Conservation (phyloP, 208 protist species). For the Tritrichomonas musculus region DNA sequence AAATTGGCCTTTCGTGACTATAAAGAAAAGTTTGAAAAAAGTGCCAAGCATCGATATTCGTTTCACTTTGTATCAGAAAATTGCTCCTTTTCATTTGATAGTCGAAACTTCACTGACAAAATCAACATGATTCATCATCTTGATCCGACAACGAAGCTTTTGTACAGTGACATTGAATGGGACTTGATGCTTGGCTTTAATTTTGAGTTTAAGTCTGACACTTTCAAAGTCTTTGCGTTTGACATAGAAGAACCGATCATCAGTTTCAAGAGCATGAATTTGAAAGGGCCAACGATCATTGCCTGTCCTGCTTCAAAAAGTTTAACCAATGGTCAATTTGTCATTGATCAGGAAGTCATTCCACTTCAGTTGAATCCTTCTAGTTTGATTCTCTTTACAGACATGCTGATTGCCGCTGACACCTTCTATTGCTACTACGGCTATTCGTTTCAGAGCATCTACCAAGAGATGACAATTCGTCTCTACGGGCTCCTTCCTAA, state of each 20-base stretch:
- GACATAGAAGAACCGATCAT: not conserved
- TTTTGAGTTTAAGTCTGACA: not conserved
- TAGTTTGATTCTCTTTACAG: not conserved
- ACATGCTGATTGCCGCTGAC: not conserved
- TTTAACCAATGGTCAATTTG: not conserved
- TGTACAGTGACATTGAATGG: not conserved
- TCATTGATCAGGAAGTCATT: not conserved
- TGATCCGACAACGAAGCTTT: not conserved
- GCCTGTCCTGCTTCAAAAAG: not conserved
- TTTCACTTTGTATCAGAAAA: not conserved
- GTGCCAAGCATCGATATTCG: not conserved
- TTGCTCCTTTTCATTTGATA: not conserved
- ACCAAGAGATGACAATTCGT: not conserved
- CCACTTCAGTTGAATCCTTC: not conserved
- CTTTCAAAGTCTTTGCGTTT: not conserved
- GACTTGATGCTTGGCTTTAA: not conserved
- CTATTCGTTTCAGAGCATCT: not conserved
- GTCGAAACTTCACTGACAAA: not conserved
- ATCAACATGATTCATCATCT: not conserved
- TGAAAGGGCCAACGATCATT: not conserved
- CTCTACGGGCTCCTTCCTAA: not conserved
- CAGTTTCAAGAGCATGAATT: not conserved
- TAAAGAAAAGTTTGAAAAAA: not conserved
- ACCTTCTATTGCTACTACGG: not conserved
- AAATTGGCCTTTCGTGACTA: not conserved